phyloP scores from a whole-genome alignment of 2,329 filamentous ascomycete genomes.

The Emergomyces orientalis region DNA sequence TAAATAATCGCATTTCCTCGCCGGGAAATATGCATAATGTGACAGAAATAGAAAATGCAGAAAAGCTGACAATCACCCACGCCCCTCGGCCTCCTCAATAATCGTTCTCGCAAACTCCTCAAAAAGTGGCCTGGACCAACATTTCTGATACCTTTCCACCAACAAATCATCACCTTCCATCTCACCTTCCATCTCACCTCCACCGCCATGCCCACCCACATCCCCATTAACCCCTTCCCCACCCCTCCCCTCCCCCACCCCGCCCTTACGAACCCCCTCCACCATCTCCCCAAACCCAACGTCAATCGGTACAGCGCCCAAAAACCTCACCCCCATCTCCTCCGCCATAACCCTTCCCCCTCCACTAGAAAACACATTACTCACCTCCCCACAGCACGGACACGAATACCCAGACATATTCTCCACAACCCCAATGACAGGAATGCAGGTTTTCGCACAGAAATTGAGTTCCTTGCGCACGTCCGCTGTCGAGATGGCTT shows the following conservation, averaged over 20 bases:
- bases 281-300: slow-evolving; percentile 82
- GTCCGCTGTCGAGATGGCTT: slow-evolving; percentile 86
- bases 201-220: slow-evolving; percentile 9
- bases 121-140: slow-evolving; percentile 37
- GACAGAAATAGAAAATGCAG: neutral
- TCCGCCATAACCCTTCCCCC: slow-evolving; percentile 82
- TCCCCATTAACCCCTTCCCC: slow-evolving; percentile 8
- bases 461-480: slow-evolving; percentile 94
- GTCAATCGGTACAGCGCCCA: slow-evolving; percentile 85
- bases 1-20: neutral
- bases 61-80: neutral
- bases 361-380: slow-evolving; percentile 84
- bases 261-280: slow-evolving; percentile 45
- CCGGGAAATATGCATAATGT: neutral
- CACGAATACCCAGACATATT: slow-evolving; percentile 64
- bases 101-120: slow-evolving; percentile 33
- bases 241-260: slow-evolving; percentile 17
- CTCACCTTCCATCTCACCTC: slow-evolving; percentile 12
- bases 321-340: slow-evolving; percentile 73
- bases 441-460: slow-evolving; percentile 71
- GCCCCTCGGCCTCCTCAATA: slow-evolving; percentile 20
- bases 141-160: slow-evolving; percentile 37
- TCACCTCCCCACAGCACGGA: slow-evolving; percentile 67
- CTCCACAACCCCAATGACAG: slow-evolving; percentile 80
- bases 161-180: slow-evolving; percentile 22